Conservation (phyloP, 1,139 yeast genomes). For the Hanseniaspora sp. region DNA sequence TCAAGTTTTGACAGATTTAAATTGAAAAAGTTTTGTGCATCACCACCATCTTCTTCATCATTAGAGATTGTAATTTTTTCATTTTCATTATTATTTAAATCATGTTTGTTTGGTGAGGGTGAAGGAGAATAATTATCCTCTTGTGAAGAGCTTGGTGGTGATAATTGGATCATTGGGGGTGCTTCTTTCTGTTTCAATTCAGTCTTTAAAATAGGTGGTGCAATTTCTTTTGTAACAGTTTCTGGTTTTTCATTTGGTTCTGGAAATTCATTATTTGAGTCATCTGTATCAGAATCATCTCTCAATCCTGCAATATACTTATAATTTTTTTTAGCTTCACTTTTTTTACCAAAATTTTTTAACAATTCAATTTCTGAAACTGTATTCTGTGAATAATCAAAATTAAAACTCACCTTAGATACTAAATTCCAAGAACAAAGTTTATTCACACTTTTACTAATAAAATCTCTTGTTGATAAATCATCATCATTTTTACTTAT, state of each 20-base stretch:
- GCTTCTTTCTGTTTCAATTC: not conserved
- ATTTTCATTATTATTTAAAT: not conserved
- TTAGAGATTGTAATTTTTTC: not conserved
- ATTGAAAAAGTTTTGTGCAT: no score
- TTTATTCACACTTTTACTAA: not conserved
- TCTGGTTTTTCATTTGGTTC: no score
- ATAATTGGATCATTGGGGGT: not conserved
- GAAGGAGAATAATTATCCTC: not conserved
- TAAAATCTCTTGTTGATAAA: not conserved
- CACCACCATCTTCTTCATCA: no score
- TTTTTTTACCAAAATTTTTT: not conserved
- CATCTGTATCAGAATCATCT: not conserved
- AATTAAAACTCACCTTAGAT: not conserved
- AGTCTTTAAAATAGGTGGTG: no score
- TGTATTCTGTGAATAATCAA: not conserved
- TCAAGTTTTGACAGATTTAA: no score
- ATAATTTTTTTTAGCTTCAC: no score
- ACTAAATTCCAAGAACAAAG: not conserved
- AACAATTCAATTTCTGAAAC: not conserved
- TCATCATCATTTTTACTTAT: no score
- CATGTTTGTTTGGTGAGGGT: not conserved
- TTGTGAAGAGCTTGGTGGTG: not conserved
- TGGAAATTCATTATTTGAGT: not conserved
- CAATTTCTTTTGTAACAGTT: no score
- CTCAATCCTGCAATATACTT: not conserved